phyloP scores from a whole-genome alignment of 192 early-diverging fungal genomes.

The Podila horticola region DNA sequence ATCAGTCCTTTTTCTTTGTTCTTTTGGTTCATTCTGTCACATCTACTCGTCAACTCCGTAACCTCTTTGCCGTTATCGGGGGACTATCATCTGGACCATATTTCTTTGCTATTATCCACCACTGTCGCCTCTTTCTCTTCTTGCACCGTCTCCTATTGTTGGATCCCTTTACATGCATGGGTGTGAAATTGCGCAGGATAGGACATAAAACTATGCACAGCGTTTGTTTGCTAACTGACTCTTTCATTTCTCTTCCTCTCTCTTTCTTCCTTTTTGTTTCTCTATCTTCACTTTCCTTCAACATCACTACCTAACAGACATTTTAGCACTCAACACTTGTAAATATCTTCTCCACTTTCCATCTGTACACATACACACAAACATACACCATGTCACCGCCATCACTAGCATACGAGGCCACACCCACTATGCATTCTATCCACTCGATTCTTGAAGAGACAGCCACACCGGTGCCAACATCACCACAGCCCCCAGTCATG shows the following conservation, averaged over 20 bases:
- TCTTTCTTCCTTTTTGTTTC: background rate
- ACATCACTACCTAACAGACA: background rate
- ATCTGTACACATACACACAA: background rate
- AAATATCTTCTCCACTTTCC: background rate
- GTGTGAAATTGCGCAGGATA: background rate
- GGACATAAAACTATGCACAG: slow-evolving; percentile 1
- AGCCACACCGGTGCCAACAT: background rate
- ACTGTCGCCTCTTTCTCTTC: no score
- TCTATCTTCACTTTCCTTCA: background rate
- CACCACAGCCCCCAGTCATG: background rate
- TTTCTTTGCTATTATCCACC: background rate
- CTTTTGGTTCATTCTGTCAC: no score
- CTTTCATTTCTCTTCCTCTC: background rate
- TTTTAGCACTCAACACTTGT: background rate
- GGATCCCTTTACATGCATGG: background rate
- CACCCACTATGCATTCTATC: slow-evolving; percentile 1
- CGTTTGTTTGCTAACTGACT: background rate
- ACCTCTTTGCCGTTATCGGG: background rate
- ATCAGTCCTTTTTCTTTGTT: background rate
- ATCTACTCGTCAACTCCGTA: background rate
- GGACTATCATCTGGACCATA: background rate
- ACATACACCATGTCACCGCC: background rate
- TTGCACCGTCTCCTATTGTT: no score
- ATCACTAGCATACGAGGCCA: slow-evolving; percentile 2
- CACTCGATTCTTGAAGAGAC: background rate